A percentile compares a stretch with the other conserved stretches of the same genome.
Evolutionary conservation across 331 rosid genomes (phyloP).

Genomic region (Acacia pycnantha): DNA sequence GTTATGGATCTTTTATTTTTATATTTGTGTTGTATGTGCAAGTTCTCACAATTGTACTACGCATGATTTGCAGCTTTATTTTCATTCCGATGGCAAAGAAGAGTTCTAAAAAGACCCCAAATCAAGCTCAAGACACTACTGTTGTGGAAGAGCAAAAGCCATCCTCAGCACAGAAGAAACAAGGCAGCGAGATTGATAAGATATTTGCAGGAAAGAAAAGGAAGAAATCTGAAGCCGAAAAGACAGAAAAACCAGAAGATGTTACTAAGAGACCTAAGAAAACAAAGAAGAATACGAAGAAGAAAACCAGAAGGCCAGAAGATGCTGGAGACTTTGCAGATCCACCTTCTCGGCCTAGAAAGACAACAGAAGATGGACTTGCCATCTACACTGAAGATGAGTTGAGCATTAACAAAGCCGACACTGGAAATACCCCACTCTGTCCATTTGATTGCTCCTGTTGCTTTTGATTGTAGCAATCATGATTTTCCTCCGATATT

Average conservation of each 20-base stretch:
- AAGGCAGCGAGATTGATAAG: slow-evolving; percentile 59
- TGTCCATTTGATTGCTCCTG: slow-evolving; percentile 93
- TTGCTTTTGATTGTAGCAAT: slow-evolving; percentile 55
- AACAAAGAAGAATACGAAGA: slow-evolving; percentile 37
- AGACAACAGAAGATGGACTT: slow-evolving; percentile 62
- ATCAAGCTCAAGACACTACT: slow-evolving; percentile 27
- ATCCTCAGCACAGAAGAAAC: slow-evolving; percentile 34
- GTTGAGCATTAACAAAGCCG: slow-evolving; percentile 50
- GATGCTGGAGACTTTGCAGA: slow-evolving; percentile 39
- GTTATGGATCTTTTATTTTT: not conserved
- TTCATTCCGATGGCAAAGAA: slow-evolving; percentile 39
- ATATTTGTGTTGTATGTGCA: not conserved
- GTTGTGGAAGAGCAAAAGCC: slow-evolving; percentile 39
- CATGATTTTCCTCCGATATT: slow-evolving; percentile 4
- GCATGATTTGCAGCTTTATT: slow-evolving; percentile 32
- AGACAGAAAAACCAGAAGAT: slow-evolving; percentile 25
- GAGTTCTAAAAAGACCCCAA: slow-evolving; percentile 29
- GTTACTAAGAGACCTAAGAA: slow-evolving; percentile 25
- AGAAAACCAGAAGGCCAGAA: slow-evolving; percentile 25
- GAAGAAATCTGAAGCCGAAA: slow-evolving; percentile 42
- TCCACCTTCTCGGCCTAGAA: slow-evolving; percentile 42
- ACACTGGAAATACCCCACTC: slow-evolving; percentile 75
- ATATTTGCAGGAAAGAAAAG: slow-evolving; percentile 65
- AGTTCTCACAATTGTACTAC: slow-evolving; percentile 3
- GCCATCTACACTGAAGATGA: slow-evolving; percentile 69